phyloP scores from a whole-genome alignment of 2,329 filamentous ascomycete species.

The Sporothrix protearum region DNA sequence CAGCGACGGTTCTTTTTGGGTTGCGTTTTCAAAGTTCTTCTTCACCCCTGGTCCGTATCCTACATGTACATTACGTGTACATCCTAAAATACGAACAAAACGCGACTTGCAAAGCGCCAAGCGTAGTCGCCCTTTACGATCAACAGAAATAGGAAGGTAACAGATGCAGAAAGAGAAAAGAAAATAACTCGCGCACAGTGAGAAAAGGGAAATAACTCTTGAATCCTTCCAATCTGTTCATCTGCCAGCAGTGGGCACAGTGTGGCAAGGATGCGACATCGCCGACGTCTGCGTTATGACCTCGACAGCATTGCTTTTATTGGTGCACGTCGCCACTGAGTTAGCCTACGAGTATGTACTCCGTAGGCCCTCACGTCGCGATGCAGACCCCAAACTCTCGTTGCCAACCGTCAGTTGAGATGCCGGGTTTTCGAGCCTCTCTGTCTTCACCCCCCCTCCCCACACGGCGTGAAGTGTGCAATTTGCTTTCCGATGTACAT shows the following conservation, averaged over 20 bases:
- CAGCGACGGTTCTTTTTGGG: neutral
- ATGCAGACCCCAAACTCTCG: neutral
- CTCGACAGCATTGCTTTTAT: neutral
- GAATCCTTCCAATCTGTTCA: neutral
- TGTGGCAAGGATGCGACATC: slow-evolving; percentile 4
- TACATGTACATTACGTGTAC: too few relatives aligned
- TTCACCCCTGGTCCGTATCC: neutral
- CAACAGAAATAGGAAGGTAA: neutral
- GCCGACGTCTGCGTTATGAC: slow-evolving; percentile 1
- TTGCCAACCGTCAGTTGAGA: neutral
- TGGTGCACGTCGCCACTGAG: neutral
- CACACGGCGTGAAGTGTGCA: neutral
- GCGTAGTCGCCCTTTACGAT: slow-evolving; percentile 12
- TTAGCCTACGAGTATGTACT: neutral
- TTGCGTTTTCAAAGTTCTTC: neutral
- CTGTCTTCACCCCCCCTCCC: neutral
- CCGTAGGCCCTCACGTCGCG: neutral
- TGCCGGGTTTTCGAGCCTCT: neutral
- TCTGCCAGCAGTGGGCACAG: neutral
- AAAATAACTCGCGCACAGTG: neutral
- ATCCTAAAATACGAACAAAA: slow-evolving; percentile 16
- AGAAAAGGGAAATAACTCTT: neutral
- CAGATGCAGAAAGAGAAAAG: neutral
- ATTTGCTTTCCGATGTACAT: neutral
- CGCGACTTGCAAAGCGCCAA: slow-evolving; percentile 12